Evolutionary conservation across 2,329 filamentous ascomycete genomes (phyloP).

Genomic region (Xylaria hypoxylon): DNA sequence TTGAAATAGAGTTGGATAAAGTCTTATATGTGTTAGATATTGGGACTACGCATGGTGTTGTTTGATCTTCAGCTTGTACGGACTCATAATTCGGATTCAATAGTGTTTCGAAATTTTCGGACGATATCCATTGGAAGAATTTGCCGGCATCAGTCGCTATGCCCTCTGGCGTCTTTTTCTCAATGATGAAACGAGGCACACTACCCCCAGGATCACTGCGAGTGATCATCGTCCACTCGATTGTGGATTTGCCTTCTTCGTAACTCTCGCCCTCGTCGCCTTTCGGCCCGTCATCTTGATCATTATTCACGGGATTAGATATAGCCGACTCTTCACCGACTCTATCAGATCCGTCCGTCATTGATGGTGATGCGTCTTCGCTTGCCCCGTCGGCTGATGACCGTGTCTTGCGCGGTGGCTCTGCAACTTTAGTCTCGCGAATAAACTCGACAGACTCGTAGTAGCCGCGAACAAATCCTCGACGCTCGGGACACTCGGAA

Average conservation of each 20-base stretch:
- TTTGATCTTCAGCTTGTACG: slow-evolving; percentile 40
- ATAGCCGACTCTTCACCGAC: slow-evolving; percentile 57
- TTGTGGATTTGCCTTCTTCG: slow-evolving; percentile 52
- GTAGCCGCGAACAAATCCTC: slow-evolving; percentile 82
- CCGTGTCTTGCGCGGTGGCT: slow-evolving; percentile 56
- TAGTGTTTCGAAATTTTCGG: slow-evolving; percentile 55
- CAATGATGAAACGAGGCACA: slow-evolving; percentile 91
- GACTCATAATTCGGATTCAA: slow-evolving; percentile 42
- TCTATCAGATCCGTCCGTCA: slow-evolving; percentile 45
- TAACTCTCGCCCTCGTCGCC: slow-evolving; percentile 49
- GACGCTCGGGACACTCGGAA: slow-evolving; percentile 74
- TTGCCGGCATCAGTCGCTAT: slow-evolving; percentile 84
- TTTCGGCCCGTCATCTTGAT: slow-evolving; percentile 52
- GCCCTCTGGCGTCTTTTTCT: slow-evolving; percentile 83
- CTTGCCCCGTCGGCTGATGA: slow-evolving; percentile 59
- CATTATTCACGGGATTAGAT: slow-evolving; percentile 40
- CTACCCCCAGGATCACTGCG: slow-evolving; percentile 89
- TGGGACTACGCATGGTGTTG: slow-evolving; percentile 49
- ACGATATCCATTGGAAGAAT: slow-evolving; percentile 79
- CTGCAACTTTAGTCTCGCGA: slow-evolving; percentile 76
- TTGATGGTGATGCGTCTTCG: slow-evolving; percentile 47
- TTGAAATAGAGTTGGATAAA: slow-evolving; percentile 42
- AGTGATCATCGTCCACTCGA: slow-evolving; percentile 96
- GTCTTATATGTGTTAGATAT: slow-evolving; percentile 34
- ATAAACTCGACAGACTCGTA: slow-evolving; percentile 96